Percentiles rank a stretch among this genome's conserved stretches.
Evolutionary conservation across 768 basidiomycete species (phyloP).

Genomic region (Cystobasidium tubakii): DNA sequence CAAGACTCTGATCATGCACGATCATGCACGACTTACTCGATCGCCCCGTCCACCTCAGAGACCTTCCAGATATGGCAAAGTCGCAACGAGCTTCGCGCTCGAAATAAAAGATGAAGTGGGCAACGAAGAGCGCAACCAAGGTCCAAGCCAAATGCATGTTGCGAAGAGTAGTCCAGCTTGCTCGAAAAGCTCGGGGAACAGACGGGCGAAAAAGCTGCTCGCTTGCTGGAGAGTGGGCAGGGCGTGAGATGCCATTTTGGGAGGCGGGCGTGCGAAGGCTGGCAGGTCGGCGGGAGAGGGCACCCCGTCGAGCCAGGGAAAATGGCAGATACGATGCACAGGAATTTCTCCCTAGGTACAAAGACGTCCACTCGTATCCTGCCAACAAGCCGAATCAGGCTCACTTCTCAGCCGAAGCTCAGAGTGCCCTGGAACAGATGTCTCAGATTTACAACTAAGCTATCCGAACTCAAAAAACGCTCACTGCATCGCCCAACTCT

Average conservation of each 20-base stretch:
- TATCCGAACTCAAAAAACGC: not conserved
- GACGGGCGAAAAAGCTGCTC: not conserved
- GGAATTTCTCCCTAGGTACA: not conserved
- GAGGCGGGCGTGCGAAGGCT: not conserved
- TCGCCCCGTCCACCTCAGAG: too few species aligned
- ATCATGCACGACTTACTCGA: too few species aligned
- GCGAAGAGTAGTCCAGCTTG: too few species aligned
- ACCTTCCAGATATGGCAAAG: too few species aligned
- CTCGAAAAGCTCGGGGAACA: too few species aligned
- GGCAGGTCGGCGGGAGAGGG: not conserved
- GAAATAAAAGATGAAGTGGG: too few species aligned
- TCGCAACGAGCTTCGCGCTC: too few species aligned
- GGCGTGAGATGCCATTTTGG: not conserved
- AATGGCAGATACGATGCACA: not conserved
- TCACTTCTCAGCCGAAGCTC: not conserved
- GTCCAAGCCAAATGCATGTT: too few species aligned
- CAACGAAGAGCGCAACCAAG: too few species aligned
- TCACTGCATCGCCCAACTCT: not conserved
- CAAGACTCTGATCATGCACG: too few species aligned
- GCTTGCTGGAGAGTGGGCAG: not conserved
- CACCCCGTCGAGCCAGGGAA: not conserved
- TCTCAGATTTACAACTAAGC: not conserved
- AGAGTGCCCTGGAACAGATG: not conserved
- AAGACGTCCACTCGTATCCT: not conserved
- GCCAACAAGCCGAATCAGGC: constrained; percentile 4